These are phyloP conservation scores for Stagonosporopsis vannaccii DNA, from an alignment of 2,329 filamentous ascomycete species.

Conservation along the genomic window DNA sequence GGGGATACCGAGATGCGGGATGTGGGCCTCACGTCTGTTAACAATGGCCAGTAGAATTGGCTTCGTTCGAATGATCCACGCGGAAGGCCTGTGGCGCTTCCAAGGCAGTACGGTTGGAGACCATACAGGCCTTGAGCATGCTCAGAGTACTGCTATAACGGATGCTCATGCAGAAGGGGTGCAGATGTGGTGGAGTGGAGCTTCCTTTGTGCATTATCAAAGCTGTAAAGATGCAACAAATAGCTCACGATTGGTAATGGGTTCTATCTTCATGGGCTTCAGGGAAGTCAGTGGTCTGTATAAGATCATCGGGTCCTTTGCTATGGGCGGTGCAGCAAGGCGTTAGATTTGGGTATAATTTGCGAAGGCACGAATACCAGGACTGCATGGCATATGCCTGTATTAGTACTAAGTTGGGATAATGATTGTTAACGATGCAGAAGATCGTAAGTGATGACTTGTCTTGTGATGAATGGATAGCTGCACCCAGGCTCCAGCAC, in stretches of 20 bases:
- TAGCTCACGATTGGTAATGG: not conserved
- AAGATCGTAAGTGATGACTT: not conserved
- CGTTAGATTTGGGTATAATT: not conserved
- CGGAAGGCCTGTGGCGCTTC: too few species aligned
- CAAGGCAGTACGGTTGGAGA: not conserved
- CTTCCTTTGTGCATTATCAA: not conserved
- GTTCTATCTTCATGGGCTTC: not conserved
- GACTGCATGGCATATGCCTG: not conserved
- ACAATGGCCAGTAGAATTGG: constrained; percentile 36
- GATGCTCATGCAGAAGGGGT: not conserved
- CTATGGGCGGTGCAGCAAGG: constrained; percentile 7
- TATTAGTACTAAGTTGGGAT: constrained; percentile 1
- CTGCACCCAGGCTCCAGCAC: constrained; percentile 3
- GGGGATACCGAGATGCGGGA: constrained; percentile 54
- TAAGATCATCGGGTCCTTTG: not conserved
- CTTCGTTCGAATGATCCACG: not conserved
- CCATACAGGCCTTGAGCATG: not conserved
- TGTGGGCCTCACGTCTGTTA: constrained; percentile 49
- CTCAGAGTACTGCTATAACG: not conserved
- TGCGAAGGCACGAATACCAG: not conserved
- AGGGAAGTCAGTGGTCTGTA: not conserved
- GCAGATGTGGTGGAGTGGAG: not conserved
- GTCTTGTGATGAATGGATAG: constrained; percentile 2
- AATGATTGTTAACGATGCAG: constrained; percentile 2
- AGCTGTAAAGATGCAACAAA: not conserved